A percentile compares a stretch with the other conserved stretches of the same genome.
Evolutionary conservation across 2,329 filamentous ascomycete species (phyloP).

Genomic region (Falciphora oryzae): DNA sequence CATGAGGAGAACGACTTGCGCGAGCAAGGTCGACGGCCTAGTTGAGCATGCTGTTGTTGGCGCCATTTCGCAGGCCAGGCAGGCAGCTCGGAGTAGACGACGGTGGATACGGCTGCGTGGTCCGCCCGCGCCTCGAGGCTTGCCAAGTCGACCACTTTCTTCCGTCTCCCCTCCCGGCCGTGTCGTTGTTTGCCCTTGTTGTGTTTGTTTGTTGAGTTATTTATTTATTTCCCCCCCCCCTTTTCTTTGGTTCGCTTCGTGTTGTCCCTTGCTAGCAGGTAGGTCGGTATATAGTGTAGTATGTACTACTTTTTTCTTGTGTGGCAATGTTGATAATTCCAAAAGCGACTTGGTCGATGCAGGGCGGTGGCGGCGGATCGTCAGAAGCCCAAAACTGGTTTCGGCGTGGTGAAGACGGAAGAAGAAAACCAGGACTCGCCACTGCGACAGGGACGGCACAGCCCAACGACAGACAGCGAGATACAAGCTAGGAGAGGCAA

Average conservation of each 20-base stretch:
- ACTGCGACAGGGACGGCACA: background rate
- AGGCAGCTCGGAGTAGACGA: background rate
- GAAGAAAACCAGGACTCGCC: background rate
- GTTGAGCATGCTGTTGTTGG: background rate
- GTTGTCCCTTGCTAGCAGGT: background rate
- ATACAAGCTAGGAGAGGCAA: background rate
- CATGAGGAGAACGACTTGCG: conserved; percentile 13
- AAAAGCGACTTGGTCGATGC: background rate
- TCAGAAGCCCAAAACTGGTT: background rate
- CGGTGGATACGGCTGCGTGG: background rate
- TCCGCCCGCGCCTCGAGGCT: background rate
- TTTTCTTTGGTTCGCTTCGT: background rate
- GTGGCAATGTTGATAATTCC: background rate
- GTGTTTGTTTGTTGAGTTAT: background rate
- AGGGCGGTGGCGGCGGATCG: no score
- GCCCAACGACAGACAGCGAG: background rate
- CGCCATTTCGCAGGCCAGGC: background rate
- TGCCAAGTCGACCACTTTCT: background rate
- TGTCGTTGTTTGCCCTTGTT: background rate
- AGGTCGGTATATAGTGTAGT: background rate
- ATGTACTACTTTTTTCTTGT: background rate
- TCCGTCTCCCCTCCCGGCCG: background rate
- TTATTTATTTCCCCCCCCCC: background rate
- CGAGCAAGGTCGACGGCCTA: background rate
- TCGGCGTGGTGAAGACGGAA: background rate